These are phyloP conservation scores for Myriosclerotinia curreyana DNA, from an alignment of 2,329 filamentous ascomycete genomes.

Conservation along the genomic window DNA sequence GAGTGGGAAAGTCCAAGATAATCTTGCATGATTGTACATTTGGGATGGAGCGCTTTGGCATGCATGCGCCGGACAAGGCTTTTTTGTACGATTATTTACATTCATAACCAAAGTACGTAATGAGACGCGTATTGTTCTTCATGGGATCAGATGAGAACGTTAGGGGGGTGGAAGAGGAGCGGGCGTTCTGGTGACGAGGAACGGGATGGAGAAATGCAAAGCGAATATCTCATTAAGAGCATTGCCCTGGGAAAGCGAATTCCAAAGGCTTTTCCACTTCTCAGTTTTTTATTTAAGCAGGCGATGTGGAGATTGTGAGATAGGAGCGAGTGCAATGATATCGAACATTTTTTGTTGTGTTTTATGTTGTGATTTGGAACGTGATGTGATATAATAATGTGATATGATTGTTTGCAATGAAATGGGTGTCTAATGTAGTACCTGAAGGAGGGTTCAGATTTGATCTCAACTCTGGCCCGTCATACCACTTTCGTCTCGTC, in stretches of 20 bases:
- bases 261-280: neutral
- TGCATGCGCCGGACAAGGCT: neutral
- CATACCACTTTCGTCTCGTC: neutral
- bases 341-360: neutral
- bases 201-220: neutral
- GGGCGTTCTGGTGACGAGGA: conserved; percentile 10
- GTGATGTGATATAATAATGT: neutral
- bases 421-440: neutral
- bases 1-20: neutral
- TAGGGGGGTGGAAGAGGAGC: neutral
- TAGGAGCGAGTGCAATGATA: conserved; percentile 3
- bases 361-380: neutral
- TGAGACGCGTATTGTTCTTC: conserved; percentile 5
- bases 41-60: conserved; percentile 6
- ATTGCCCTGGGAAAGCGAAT: too few species aligned
- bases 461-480: neutral
- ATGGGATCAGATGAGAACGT: conserved; percentile 14
- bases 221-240: neutral
- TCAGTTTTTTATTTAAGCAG: neutral
- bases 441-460: too few species aligned
- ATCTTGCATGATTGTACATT: conserved; percentile 13
- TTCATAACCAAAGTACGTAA: conserved; percentile 7
- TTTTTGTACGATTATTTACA: conserved; percentile 21
- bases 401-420: too few species aligned
- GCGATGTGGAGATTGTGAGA: neutral